Evolutionary conservation across 345 rosid genomes (phyloP).

Genomic region (Euclidium syriacum): DNA sequence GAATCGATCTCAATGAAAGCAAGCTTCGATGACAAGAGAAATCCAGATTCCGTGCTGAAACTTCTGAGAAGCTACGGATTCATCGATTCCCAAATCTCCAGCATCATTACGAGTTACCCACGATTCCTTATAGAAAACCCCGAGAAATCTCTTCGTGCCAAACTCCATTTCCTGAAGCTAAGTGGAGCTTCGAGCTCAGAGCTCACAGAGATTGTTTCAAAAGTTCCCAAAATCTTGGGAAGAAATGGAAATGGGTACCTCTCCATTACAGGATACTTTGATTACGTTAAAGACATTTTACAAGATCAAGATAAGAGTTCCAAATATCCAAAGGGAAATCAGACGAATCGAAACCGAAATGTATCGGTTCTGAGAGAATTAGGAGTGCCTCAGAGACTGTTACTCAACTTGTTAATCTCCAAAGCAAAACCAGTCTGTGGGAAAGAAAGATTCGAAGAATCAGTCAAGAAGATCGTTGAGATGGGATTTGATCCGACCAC

Average conservation of each 20-base stretch:
- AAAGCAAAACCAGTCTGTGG: slow-evolving; percentile 5
- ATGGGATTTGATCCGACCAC: slow-evolving; percentile 31
- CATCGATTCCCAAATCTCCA: slow-evolving; percentile 24
- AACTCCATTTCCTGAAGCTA: slow-evolving; percentile 30
- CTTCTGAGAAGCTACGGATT: slow-evolving; percentile 32
- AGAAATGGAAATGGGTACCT: not conserved
- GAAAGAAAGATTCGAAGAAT: slow-evolving; percentile 16
- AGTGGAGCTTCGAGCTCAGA: slow-evolving; percentile 30
- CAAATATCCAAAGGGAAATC: not conserved
- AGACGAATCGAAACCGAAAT: slow-evolving; percentile 18
- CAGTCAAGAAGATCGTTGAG: slow-evolving; percentile 14
- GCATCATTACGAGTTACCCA: slow-evolving; percentile 20
- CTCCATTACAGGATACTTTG: not conserved
- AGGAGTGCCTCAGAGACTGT: slow-evolving; percentile 23
- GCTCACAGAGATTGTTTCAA: slow-evolving; percentile 14
- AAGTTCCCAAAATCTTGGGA: slow-evolving; percentile 16
- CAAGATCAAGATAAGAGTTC: not conserved
- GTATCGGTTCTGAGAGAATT: slow-evolving; percentile 19
- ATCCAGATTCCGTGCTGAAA: slow-evolving; percentile 23
- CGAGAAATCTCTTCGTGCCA: slow-evolving; percentile 29
- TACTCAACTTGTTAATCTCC: slow-evolving; percentile 9
- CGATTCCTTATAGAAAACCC: slow-evolving; percentile 15
- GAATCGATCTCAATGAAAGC: slow-evolving; percentile 26
- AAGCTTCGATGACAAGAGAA: not conserved
- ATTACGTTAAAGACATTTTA: slow-evolving; percentile 17